Evolutionary conservation across 345 rosid species (phyloP).

Genomic region (Rhodamnia argentea): DNA sequence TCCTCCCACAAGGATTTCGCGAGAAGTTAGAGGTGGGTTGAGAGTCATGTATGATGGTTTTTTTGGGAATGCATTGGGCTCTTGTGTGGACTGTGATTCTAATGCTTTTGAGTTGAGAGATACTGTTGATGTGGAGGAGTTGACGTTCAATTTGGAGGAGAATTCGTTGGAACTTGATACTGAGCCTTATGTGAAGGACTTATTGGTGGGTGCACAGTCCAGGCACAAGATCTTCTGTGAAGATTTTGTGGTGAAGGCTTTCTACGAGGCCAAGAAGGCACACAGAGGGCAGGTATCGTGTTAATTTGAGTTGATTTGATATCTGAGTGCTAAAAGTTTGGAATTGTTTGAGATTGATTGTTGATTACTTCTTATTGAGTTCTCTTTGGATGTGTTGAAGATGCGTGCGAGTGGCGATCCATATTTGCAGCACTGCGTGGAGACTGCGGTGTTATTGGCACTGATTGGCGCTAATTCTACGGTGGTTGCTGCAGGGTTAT

Average conservation of each 20-base stretch:
- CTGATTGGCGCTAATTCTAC: slow-evolving; percentile 68
- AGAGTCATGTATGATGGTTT: slow-evolving; percentile 51
- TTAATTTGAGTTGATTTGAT: neutral
- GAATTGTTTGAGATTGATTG: neutral
- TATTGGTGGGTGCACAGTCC: slow-evolving; percentile 51
- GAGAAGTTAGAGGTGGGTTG: slow-evolving; percentile 35
- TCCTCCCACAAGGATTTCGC: slow-evolving; percentile 46
- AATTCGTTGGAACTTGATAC: slow-evolving; percentile 21
- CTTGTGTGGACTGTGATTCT: slow-evolving; percentile 64
- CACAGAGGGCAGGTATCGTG: slow-evolving; percentile 82
- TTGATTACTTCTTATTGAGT: neutral
- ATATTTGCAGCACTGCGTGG: slow-evolving; percentile 91
- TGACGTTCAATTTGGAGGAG: slow-evolving; percentile 74
- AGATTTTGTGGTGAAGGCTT: slow-evolving; percentile 67
- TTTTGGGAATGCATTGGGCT: slow-evolving; percentile 62
- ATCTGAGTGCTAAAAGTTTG: neutral
- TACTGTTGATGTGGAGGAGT: slow-evolving; percentile 31
- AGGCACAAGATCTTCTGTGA: slow-evolving; percentile 64
- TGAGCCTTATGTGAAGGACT: slow-evolving; percentile 42
- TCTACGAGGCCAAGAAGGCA: slow-evolving; percentile 81
- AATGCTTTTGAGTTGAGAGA: slow-evolving; percentile 17
- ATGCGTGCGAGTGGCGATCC: slow-evolving; percentile 97
- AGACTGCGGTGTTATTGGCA: slow-evolving; percentile 80
- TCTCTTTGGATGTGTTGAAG: slow-evolving; percentile 22
- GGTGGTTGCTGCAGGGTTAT: slow-evolving; percentile 83